A percentile compares a stretch with the other conserved stretches of the same genome.
These are phyloP conservation scores for Smallanthus sonchifolius DNA, from an alignment of 129 eudicot species.

Conservation along the genomic window DNA sequence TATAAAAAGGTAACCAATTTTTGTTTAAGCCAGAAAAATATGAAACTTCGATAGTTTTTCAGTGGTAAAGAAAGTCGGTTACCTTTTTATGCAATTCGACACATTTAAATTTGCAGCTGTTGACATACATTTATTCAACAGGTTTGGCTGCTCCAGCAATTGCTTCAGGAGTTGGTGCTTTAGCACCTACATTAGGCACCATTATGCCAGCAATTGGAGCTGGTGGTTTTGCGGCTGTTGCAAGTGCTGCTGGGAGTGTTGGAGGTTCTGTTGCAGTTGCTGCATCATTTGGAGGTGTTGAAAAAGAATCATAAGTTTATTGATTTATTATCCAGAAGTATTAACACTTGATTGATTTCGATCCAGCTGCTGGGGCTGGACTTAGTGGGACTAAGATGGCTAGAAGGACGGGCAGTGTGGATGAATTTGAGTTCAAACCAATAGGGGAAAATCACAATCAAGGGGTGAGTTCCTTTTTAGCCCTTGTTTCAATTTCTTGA, in stretches of 20 bases:
- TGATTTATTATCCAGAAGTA: not conserved
- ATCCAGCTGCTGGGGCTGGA: slow-evolving; percentile 98
- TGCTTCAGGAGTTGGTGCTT: slow-evolving; percentile 94
- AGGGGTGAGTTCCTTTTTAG: slow-evolving; percentile 62
- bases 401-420: slow-evolving; percentile 84
- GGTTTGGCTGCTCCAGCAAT: slow-evolving; percentile 99
- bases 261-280: slow-evolving; percentile 98
- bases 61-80: not conserved
- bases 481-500: not conserved
- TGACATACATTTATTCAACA: slow-evolving; percentile 27
- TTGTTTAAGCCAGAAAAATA: not conserved
- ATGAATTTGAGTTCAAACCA: slow-evolving; percentile 89
- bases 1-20: not conserved
- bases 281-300: slow-evolving; percentile 92
- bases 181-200: slow-evolving; percentile 94
- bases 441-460: slow-evolving; percentile 81
- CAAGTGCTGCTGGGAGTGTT: slow-evolving; percentile 89
- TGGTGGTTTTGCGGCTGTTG: slow-evolving; percentile 96
- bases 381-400: slow-evolving; percentile 91
- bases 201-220: slow-evolving; percentile 89
- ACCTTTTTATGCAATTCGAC: not conserved
- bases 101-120: not conserved
- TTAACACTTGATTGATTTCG: slow-evolving; percentile 2
- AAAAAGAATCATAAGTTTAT: not conserved
- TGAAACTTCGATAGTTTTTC: not conserved